Base-by-base conservation (phyloP, 257 asterid species). In the Nicotiana noctiflora region DNA sequence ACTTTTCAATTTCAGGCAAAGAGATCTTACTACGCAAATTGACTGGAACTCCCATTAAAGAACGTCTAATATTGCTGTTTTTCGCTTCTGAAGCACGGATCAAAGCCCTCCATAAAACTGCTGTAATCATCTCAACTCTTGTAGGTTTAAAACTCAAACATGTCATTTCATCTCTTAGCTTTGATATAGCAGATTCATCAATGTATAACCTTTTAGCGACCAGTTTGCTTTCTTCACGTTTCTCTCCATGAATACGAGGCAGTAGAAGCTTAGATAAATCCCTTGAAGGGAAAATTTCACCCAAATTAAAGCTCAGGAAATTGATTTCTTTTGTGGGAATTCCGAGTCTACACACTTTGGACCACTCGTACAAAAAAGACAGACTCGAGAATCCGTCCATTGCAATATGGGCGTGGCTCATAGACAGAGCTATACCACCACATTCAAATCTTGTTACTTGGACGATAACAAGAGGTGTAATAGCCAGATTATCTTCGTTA, bases 341-440 rank as follows among this genome's bases (percentile, higher is more conserved):
- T 40, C 61, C 84, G 3, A 19, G 29, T 81, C 40, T 29, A 52
- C 80, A 19, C 11, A 31, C 49, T 37, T 4, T 44, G 25, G 80
- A 79, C 84, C 84, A 81, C 75, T 31, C 80, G 32, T 81, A 70
- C 0, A 81, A 56, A 15, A 81, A 72, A 0, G 49, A 7, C 8
- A 59, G 11, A 18, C 31, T 21, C 0, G 79, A 17, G 9, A 37
- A 67, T 2, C 68, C 27, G 27, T 81, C 84, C 21, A 55, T 25
- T 12, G 76, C 40, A 18, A 59, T 76, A 60, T 81, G 84, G 11
- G 65, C 62, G 49, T 40, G 37, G 23, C 37, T 21, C 7, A 76
- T 10, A 0, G 78, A 81, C 15, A 82, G 9, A 15, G 56, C 81
- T 6, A 82, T 18, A 8, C 85, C 85, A 7, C 85, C 82, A 53